phyloP scores from a whole-genome alignment of 2,329 filamentous ascomycete genomes.

The Dothistroma pini region DNA sequence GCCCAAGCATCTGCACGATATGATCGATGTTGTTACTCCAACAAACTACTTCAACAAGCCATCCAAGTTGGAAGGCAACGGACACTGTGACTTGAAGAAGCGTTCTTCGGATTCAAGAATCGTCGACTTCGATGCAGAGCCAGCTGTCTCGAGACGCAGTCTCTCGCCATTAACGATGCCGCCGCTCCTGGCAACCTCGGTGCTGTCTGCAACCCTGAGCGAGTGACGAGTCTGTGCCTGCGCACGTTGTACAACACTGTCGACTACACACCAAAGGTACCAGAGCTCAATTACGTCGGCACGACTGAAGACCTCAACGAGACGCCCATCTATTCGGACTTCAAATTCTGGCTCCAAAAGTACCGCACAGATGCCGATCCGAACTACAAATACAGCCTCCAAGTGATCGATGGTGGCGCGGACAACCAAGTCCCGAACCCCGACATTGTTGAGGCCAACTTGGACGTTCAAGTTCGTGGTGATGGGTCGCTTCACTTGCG shows the following conservation, averaged over 20 bases:
- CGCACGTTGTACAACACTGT: slow-evolving; percentile 50
- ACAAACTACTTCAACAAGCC: slow-evolving; percentile 43
- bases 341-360: slow-evolving; percentile 16
- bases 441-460: slow-evolving; percentile 55
- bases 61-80: neutral
- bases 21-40: slow-evolving; percentile 58
- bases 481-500: neutral
- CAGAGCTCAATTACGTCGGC: slow-evolving; percentile 34
- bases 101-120: slow-evolving; percentile 4
- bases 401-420: slow-evolving; percentile 55
- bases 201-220: slow-evolving; percentile 11
- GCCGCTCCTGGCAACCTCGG: neutral
- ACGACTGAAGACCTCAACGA: slow-evolving; percentile 46
- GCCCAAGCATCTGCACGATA: slow-evolving; percentile 51
- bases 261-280: slow-evolving; percentile 31
- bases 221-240: slow-evolving; percentile 52
- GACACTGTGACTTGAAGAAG: slow-evolving; percentile 7
- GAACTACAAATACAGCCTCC: slow-evolving; percentile 40
- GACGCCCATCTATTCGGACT: slow-evolving; percentile 32
- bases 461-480: slow-evolving; percentile 52
- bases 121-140: slow-evolving; percentile 7
- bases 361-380: slow-evolving; percentile 15
- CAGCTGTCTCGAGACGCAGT: slow-evolving; percentile 1
- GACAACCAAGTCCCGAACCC: slow-evolving; percentile 48
- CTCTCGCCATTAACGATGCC: neutral